Percentiles rank a stretch among this genome's conserved stretches.
Evolutionary conservation across 352 stramenopile genomes (phyloP).

Genomic region (Globisporangium iwayamae): DNA sequence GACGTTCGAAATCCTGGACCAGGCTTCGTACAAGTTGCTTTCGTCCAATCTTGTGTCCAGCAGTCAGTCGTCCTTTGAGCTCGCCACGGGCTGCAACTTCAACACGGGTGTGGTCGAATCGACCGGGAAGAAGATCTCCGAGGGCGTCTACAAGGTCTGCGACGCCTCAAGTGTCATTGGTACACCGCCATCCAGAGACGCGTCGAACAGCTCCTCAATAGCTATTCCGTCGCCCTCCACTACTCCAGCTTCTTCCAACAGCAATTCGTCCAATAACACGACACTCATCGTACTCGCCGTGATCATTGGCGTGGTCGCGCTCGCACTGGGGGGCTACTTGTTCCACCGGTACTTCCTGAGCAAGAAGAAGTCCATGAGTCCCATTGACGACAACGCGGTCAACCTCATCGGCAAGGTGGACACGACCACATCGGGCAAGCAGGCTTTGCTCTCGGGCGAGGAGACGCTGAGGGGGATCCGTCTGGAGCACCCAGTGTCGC

Average conservation of each 20-base stretch:
- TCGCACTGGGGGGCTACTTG: constrained; percentile 37
- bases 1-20: constrained; percentile 18
- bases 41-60: constrained; percentile 7
- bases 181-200: neutral
- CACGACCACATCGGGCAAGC: constrained; percentile 30
- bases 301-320: constrained; percentile 32
- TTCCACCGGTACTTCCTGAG: constrained; percentile 30
- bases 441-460: constrained; percentile 68
- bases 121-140: constrained; percentile 6
- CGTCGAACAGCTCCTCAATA: neutral
- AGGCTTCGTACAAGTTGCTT: constrained; percentile 6
- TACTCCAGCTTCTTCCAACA: neutral
- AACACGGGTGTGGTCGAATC: constrained; percentile 8
- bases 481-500: constrained; percentile 43
- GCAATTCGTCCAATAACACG: constrained; percentile 24
- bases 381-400: constrained; percentile 24
- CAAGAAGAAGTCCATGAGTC: constrained; percentile 10
- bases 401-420: constrained; percentile 53
- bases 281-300: constrained; percentile 52
- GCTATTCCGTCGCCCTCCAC: neutral
- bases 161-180: constrained; percentile 9
- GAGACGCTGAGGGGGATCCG: constrained; percentile 51
- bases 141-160: constrained; percentile 20
- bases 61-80: constrained; percentile 11
- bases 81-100: constrained; percentile 14